Conservation (phyloP, 495 filamentous ascomycete species). For the Lindgomyces ingoldianus region DNA sequence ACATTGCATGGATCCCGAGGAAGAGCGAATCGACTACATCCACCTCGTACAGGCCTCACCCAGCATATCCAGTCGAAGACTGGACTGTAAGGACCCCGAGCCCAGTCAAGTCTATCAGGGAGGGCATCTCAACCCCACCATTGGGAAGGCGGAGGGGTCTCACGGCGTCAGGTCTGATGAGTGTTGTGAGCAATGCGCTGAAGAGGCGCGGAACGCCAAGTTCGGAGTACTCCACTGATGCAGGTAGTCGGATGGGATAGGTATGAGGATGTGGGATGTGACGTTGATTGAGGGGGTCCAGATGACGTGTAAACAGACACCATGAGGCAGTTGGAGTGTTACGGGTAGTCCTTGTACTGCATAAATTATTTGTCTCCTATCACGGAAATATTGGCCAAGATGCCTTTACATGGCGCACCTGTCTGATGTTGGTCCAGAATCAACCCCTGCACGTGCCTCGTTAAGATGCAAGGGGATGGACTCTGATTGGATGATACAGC, state of each 20-base stretch:
- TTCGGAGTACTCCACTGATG: not conserved
- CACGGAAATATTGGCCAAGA: not conserved
- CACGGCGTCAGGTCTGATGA: constrained; percentile 9
- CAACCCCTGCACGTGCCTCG: not conserved
- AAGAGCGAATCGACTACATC: constrained; percentile 8
- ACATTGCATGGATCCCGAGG: constrained; percentile 6
- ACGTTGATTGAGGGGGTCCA: not conserved
- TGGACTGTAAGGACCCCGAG: constrained; percentile 34
- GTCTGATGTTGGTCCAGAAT: not conserved
- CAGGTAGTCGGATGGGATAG: not conserved
- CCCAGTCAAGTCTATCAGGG: constrained; percentile 30
- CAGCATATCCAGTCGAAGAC: constrained; percentile 15
- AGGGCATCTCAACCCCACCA: constrained; percentile 25
- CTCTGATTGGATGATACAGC: constrained; percentile 14
- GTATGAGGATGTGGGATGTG: constrained; percentile 3
- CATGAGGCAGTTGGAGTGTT: not conserved
- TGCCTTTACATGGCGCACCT: not conserved
- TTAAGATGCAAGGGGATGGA: constrained; percentile 24
- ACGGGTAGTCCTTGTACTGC: not conserved
- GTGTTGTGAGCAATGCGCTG: constrained; percentile 16
- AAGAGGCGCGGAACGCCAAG: constrained; percentile 16
- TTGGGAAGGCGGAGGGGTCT: constrained; percentile 10
- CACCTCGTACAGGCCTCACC: constrained; percentile 16
- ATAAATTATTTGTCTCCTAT: not conserved
- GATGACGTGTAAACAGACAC: not conserved